phyloP scores from a whole-genome alignment of 768 basidiomycete species.

The Rhizopogon roseolus region DNA sequence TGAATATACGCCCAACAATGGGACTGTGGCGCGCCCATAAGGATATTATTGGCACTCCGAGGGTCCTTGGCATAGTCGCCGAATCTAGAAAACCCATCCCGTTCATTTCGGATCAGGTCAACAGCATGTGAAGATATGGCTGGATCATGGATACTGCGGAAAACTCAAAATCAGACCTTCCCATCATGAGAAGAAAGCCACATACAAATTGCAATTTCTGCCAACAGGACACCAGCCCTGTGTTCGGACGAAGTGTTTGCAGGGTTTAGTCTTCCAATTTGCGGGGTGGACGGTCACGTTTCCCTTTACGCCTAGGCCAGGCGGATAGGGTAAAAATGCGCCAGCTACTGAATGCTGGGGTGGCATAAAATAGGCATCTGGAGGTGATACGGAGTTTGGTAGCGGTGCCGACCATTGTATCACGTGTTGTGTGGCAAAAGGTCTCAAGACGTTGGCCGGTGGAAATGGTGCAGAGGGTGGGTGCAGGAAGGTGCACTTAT shows the following conservation, averaged over 20 bases:
- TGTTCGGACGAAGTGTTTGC: slow-evolving; percentile 37
- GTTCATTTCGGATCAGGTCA: not conserved
- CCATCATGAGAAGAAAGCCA: not conserved
- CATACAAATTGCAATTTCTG: slow-evolving; percentile 38
- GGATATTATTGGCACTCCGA: not conserved
- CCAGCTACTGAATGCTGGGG: not conserved
- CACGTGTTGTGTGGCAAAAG: slow-evolving; percentile 10
- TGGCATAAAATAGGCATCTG: slow-evolving; percentile 7
- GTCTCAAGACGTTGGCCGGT: slow-evolving; percentile 8
- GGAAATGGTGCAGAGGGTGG: slow-evolving; percentile 11
- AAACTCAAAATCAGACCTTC: not conserved
- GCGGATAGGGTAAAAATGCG: not conserved
- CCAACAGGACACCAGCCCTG: slow-evolving; percentile 39
- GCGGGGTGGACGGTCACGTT: slow-evolving; percentile 10
- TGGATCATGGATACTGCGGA: slow-evolving; percentile 16
- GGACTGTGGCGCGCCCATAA: slow-evolving; percentile 10
- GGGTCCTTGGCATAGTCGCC: not conserved
- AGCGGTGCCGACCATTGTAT: slow-evolving; percentile 14
- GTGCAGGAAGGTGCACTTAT: slow-evolving; percentile 35
- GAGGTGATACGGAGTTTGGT: slow-evolving; percentile 2
- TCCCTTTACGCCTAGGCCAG: not conserved
- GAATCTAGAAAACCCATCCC: not conserved
- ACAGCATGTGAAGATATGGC: not conserved
- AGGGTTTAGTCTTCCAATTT: slow-evolving; percentile 33
- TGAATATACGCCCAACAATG: slow-evolving; percentile 37